Evolutionary conservation across 495 filamentous ascomycete genomes (phyloP), one percentile per base, ranked within the genome.

Genomic region (Podospora sp.): DNA sequence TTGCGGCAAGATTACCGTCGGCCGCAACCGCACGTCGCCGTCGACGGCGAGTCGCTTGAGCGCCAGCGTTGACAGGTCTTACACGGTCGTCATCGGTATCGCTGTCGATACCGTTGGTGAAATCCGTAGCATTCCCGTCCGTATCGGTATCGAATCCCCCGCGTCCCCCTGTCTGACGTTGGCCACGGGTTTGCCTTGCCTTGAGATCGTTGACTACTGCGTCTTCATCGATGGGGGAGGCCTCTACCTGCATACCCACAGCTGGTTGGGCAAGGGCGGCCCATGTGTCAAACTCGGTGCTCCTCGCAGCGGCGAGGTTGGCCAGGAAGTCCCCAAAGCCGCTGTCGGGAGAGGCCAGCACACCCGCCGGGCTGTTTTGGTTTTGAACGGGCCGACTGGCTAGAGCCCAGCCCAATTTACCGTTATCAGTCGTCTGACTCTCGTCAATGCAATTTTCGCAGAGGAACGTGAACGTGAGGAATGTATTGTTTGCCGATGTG

Each of bases 281-380:
- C 77, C 75, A 75, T 40, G 69, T 67, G 63, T 73, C 68, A 63
- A 76, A 75, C 62, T 74, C 66, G 24, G 73, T 62, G 24, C 68
- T 72, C 58, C 68, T 70, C 14, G 76, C 75, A 12, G 72, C 61
- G 0, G 66, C 69, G 0, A 77, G 69, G 11, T 75, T 65, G 57
- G 77, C 73, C 53, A 70, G 67, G 36, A 76, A 79, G 40, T 68
- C 69, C 46, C 79, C 78, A 36, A 74, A 79, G 29, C 78, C 78
- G 20, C 60, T 66, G 24, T 76, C 73, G 62, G 79, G 78, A 66
- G 77, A 78, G 16, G 22, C 64, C 33, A 73, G 51, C 9, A 70
- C 63, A 3, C 35, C 69, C 12, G 53, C 65, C 5, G 67, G 33
- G 24, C 35, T 57, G 2, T 16, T 67, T 4, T 57, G 46, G 50